A percentile compares a stretch with the other conserved stretches of the same genome.
Evolutionary conservation across 805 yeast genomes (phyloP).

Genomic region (Ogataea dorogensis): DNA sequence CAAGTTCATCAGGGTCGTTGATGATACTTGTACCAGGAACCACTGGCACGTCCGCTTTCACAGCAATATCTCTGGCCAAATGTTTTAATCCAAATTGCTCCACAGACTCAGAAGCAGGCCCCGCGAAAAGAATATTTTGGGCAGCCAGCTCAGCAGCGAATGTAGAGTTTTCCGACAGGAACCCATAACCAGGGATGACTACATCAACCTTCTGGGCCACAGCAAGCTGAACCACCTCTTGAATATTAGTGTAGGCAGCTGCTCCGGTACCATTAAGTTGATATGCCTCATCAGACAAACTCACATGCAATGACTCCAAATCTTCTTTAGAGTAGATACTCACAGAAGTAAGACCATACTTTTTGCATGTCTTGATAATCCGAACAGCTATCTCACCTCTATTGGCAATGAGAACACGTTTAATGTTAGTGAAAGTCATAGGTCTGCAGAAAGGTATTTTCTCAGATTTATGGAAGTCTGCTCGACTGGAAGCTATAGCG

Average conservation of each 20-base stretch:
- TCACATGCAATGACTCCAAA: slow-evolving; percentile 81
- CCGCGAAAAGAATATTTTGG: slow-evolving; percentile 87
- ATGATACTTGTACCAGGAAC: slow-evolving; percentile 94
- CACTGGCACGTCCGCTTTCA: slow-evolving; percentile 83
- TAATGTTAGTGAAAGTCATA: slow-evolving; percentile 35
- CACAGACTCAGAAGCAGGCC: slow-evolving; percentile 92
- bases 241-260: slow-evolving; percentile 83
- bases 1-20: slow-evolving; percentile 66
- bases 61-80: slow-evolving; percentile 92
- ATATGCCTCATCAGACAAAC: slow-evolving; percentile 75
- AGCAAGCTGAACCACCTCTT: slow-evolving; percentile 83
- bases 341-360: slow-evolving; percentile 70
- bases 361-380: slow-evolving; percentile 84
- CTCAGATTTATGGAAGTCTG: too few relatives aligned
- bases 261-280: slow-evolving; percentile 79
- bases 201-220: slow-evolving; percentile 83
- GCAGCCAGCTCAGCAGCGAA: slow-evolving; percentile 83
- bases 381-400: slow-evolving; percentile 98
- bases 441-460: neutral
- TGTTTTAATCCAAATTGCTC: slow-evolving; percentile 90
- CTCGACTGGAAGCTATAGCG: too few relatives aligned
- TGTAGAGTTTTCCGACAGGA: slow-evolving; percentile 94
- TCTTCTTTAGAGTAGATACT: slow-evolving; percentile 92
- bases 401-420: slow-evolving; percentile 86
- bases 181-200: slow-evolving; percentile 96